These are phyloP conservation scores for Trichoderma endophyticum DNA, from an alignment of 2,329 filamentous ascomycete genomes.

Conservation along the genomic window DNA sequence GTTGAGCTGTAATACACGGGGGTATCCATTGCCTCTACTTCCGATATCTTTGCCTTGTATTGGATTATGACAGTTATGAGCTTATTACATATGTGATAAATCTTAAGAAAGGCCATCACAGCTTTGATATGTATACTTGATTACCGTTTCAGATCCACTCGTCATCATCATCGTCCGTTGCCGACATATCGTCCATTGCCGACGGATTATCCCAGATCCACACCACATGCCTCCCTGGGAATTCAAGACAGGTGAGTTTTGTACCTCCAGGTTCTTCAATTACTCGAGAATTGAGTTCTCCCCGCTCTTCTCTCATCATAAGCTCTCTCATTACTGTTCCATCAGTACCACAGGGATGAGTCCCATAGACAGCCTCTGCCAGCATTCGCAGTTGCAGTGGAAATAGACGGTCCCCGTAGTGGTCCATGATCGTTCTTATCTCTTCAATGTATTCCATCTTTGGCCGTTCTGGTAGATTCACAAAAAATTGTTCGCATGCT, in stretches of 20 bases:
- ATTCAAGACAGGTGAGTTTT: too few relatives aligned
- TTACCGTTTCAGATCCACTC: not conserved
- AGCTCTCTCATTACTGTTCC: constrained; percentile 26
- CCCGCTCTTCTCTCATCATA: constrained; percentile 26
- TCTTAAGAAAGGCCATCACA: not conserved
- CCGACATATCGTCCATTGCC: not conserved
- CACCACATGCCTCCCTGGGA: too few relatives aligned
- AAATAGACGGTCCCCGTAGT: constrained; percentile 43
- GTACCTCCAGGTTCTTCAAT: too few relatives aligned
- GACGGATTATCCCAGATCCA: too few relatives aligned
- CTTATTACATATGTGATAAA: not conserved
- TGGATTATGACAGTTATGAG: not conserved
- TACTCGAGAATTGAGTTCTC: not conserved
- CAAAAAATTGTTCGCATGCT: too few relatives aligned
- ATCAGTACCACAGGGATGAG: constrained; percentile 27
- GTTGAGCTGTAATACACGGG: not conserved
- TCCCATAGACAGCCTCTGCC: constrained; percentile 36
- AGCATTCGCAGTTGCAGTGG: constrained; percentile 52
- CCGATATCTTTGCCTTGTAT: not conserved
- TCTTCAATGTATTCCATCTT: too few relatives aligned
- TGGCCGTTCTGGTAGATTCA: too few relatives aligned
- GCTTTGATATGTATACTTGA: not conserved
- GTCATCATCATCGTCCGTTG: not conserved
- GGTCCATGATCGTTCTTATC: constrained; percentile 38
- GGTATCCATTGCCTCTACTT: too few relatives aligned